phyloP scores from a whole-genome alignment of 768 basidiomycete species.

The Mycena filopes region DNA sequence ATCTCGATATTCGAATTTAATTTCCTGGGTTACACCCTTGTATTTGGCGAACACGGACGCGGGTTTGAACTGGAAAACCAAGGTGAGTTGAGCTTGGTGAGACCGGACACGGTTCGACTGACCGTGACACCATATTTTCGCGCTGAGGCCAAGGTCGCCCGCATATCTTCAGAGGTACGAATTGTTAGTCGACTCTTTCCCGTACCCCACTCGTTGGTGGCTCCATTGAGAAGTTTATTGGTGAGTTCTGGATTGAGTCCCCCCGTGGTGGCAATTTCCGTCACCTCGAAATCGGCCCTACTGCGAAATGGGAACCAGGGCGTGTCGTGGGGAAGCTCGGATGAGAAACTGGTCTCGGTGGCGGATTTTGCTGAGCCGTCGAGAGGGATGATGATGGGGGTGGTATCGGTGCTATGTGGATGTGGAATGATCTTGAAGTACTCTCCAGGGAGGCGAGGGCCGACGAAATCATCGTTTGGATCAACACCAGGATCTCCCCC shows the following conservation, averaged over 20 bases:
- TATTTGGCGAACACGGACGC: constrained; percentile 31
- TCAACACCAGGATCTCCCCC: no score
- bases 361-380: no score
- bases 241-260: constrained; percentile 18
- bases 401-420: background rate
- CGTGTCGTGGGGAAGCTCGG: no score
- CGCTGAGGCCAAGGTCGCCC: constrained; percentile 33
- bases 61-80: constrained; percentile 33
- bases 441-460: background rate
- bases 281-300: constrained; percentile 40
- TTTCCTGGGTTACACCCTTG: constrained; percentile 26
- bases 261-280: constrained; percentile 34
- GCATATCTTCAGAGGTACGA: constrained; percentile 34
- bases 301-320: constrained; percentile 41
- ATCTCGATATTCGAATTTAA: constrained; percentile 43
- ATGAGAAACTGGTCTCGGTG: no score
- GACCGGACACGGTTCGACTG: constrained; percentile 2
- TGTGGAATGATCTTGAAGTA: background rate
- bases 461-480: background rate
- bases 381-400: background rate
- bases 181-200: constrained; percentile 35
- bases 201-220: constrained; percentile 32
- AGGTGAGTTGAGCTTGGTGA: background rate
- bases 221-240: constrained; percentile 31
- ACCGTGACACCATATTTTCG: constrained; percentile 35